These are phyloP conservation scores for Penicillium atrosanguineum DNA, from an alignment of 495 filamentous ascomycete species.

Conservation along the genomic window DNA sequence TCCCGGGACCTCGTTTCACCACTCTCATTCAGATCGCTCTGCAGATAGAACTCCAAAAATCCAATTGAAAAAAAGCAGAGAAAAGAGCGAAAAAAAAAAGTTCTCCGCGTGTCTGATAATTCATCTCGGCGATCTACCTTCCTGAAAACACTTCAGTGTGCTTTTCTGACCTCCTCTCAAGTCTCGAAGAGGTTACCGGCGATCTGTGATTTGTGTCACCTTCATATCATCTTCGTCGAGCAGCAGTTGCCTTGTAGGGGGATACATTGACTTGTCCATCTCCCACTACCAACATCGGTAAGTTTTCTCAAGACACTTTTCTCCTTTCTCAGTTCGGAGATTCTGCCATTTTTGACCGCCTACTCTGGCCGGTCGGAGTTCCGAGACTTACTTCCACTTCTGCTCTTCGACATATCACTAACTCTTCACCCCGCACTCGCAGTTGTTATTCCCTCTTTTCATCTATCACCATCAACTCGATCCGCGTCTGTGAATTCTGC, in stretches of 20 bases:
- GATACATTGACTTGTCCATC: constrained; percentile 99
- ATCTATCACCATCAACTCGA: constrained; percentile 13
- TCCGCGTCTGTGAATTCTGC: constrained; percentile 9
- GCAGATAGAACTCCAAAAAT: constrained; percentile 38
- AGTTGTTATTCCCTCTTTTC: constrained; percentile 9
- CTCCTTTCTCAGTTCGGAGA: background rate
- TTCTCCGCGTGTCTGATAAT: constrained; percentile 20
- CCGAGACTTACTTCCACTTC: background rate
- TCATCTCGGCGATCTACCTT: constrained; percentile 15
- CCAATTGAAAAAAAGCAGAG: constrained; percentile 13
- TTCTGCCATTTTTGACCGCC: constrained; percentile 9
- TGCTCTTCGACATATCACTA: background rate
- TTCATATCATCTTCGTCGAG: constrained; percentile 8
- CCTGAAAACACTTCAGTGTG: constrained; percentile 49
- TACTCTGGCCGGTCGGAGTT: constrained; percentile 1
- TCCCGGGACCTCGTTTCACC: constrained; percentile 19
- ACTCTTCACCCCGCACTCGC: background rate
- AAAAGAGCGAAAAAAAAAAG: constrained; percentile 22
- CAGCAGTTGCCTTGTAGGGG: constrained; percentile 50
- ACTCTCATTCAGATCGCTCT: constrained; percentile 29
- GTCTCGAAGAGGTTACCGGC: constrained; percentile 6
- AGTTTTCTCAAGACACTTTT: constrained; percentile 31
- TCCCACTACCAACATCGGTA: constrained; percentile 68
- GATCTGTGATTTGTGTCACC: constrained; percentile 13
- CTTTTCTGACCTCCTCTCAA: constrained; percentile 30